Conservation (phyloP, 352 stramenopile genomes). For the Phytophthora macrochlamydospora region DNA sequence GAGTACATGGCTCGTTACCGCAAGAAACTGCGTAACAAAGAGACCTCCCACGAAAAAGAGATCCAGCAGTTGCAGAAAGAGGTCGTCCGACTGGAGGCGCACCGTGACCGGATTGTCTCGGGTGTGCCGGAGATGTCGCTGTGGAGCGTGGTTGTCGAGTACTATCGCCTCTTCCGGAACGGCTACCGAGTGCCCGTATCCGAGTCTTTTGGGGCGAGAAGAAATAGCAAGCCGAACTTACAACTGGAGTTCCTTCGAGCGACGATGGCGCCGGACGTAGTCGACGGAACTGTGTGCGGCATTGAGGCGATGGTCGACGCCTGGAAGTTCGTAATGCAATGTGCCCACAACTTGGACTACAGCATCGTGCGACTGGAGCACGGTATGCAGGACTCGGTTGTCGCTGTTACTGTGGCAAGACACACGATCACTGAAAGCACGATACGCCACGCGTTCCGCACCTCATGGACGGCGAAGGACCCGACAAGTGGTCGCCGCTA, state of each 20-base stretch:
- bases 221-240: background rate
- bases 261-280: background rate
- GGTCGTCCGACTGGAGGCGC: background rate
- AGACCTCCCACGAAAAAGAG: background rate
- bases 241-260: slow-evolving; percentile 3
- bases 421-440: background rate
- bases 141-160: background rate
- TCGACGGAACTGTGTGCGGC: background rate
- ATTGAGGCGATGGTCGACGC: background rate
- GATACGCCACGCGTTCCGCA: slow-evolving; percentile 1
- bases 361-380: background rate
- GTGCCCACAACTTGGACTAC: background rate
- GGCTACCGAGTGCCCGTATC: background rate
- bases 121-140: background rate
- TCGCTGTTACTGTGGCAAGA: background rate
- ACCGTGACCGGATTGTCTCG: background rate
- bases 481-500: no score
- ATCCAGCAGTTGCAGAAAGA: background rate
- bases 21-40: background rate
- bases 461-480: background rate
- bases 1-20: background rate
- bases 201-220: no score
- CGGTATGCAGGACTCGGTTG: background rate
- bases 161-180: background rate
- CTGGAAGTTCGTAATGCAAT: background rate